Base-by-base conservation (phyloP, 768 basidiomycete species). In the Pleurotus cornucopiae region DNA sequence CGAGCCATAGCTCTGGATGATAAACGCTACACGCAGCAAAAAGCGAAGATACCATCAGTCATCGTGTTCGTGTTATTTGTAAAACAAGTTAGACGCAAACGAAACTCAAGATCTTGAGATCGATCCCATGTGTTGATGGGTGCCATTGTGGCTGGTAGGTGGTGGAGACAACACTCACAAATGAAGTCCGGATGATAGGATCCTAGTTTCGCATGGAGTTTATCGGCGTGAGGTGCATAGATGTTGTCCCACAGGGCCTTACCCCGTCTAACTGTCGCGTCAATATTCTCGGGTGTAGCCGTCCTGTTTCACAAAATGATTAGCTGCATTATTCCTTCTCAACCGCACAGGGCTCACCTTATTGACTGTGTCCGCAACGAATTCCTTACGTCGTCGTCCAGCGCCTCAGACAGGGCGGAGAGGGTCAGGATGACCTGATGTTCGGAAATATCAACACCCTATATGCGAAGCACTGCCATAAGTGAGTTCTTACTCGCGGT, bases 171-270 rank as follows among this genome's bases (percentile, higher is more conserved):
- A 51, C 46, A 84, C 90, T 76, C 71, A 93, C 91, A 78, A 70
- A 94, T 92, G 76, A 96, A 91, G 78, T 96, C 94, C 58, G 94
- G 94, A 71, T 96, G 94, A 75, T 92, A 91, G 55, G 82, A 80
- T 67, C 80, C 86, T 60, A 96, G 79, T 76, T 94, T 96, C 75
- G 84, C 76, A 72, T 91, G 82, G 67, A 96, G 83, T 74, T 95
- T 96, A 76, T 84, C 84, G 66, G 85, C 87, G 76, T 93, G 89
- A 68, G 93, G 93, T 69, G 83, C 76, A 71, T 96, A 96, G 71
- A 96, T 93, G 54, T 85, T 82, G 69, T 87, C 77, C 91, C 94
- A 96, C 60, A 96, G 77, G 48, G 70, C 75, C 66, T 70, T 79
- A 45, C 91, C 91, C 65, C 88, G 84, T 65, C 75, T 73, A 68